phyloP scores from a whole-genome alignment of 306 rosid genomes.

The Cajanus cajan region DNA sequence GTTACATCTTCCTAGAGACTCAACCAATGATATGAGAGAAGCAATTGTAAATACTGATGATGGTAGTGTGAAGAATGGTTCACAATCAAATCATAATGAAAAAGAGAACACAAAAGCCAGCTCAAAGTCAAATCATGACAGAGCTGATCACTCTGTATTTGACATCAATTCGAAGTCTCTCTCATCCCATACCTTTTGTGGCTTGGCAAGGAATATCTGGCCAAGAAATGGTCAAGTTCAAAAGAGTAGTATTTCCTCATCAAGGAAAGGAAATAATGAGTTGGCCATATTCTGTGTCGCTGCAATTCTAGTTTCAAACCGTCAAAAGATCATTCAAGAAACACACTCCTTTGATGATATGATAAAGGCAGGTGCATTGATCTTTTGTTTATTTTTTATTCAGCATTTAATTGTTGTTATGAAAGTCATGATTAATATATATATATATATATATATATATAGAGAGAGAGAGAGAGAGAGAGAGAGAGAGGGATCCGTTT shows the following conservation, averaged over 20 bases:
- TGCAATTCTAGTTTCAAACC: slow-evolving; percentile 78
- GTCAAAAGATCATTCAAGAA: slow-evolving; percentile 76
- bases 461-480: no score
- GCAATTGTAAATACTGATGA: slow-evolving; percentile 43
- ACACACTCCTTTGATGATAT: slow-evolving; percentile 86
- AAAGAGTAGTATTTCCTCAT: slow-evolving; percentile 49
- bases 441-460: no score
- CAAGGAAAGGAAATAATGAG: slow-evolving; percentile 65
- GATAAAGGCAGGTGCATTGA: slow-evolving; percentile 73
- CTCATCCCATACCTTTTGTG: slow-evolving; percentile 65
- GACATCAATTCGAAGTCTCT: slow-evolving; percentile 51
- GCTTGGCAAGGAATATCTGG: slow-evolving; percentile 76
- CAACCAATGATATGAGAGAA: slow-evolving; percentile 43
- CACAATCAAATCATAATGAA: slow-evolving; percentile 48
- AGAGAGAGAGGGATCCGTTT: no score
- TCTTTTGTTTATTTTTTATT: background rate
- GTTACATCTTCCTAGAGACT: slow-evolving; percentile 62
- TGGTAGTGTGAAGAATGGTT: slow-evolving; percentile 39
- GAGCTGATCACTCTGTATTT: slow-evolving; percentile 36
- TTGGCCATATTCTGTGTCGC: slow-evolving; percentile 83
- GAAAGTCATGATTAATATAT: slow-evolving; percentile 11
- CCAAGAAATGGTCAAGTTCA: slow-evolving; percentile 52
- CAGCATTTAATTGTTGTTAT: background rate
- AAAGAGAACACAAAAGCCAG: slow-evolving; percentile 38
- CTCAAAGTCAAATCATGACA: slow-evolving; percentile 43